A percentile compares a stretch with the other conserved stretches of the same genome.
Evolutionary conservation across 768 basidiomycete species (phyloP).

Genomic region (Paxillus ammoniavirescens): DNA sequence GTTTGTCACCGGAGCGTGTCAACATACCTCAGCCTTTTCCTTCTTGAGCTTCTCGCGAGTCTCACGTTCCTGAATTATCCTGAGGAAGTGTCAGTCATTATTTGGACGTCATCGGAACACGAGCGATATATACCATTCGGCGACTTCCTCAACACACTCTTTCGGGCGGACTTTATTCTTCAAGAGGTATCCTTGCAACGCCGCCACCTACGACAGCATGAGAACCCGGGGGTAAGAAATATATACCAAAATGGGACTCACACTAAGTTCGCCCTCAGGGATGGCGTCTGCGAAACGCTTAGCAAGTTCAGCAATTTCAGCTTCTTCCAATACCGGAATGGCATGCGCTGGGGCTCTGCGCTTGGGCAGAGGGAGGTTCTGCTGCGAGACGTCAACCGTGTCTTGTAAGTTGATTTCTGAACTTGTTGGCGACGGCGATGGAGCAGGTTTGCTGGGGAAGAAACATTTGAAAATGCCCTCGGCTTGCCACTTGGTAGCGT

Average conservation of each 20-base stretch:
- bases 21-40: constrained; percentile 60
- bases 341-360: constrained; percentile 57
- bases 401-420: constrained; percentile 14
- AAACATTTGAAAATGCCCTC: constrained; percentile 93
- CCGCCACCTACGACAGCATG: constrained; percentile 56
- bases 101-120: constrained; percentile 7
- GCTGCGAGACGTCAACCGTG: constrained; percentile 51
- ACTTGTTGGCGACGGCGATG: constrained; percentile 4
- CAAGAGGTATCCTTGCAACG: constrained; percentile 81
- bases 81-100: constrained; percentile 16
- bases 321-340: constrained; percentile 70
- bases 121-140: constrained; percentile 54
- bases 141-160: constrained; percentile 80
- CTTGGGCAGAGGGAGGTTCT: constrained; percentile 66
- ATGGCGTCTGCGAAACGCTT: constrained; percentile 81
- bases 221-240: background rate
- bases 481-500: constrained; percentile 90
- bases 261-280: constrained; percentile 85
- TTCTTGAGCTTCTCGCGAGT: constrained; percentile 83
- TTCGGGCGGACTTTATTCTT: constrained; percentile 90
- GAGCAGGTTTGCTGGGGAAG: constrained; percentile 64
- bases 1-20: background rate
- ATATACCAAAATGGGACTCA: constrained; percentile 36
- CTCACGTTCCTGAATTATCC: constrained; percentile 75
- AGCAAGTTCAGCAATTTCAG: constrained; percentile 73